These are phyloP conservation scores for Tylopilus plumbeoviolaceoides DNA, from an alignment of 768 basidiomycete genomes.

Conservation along the genomic window DNA sequence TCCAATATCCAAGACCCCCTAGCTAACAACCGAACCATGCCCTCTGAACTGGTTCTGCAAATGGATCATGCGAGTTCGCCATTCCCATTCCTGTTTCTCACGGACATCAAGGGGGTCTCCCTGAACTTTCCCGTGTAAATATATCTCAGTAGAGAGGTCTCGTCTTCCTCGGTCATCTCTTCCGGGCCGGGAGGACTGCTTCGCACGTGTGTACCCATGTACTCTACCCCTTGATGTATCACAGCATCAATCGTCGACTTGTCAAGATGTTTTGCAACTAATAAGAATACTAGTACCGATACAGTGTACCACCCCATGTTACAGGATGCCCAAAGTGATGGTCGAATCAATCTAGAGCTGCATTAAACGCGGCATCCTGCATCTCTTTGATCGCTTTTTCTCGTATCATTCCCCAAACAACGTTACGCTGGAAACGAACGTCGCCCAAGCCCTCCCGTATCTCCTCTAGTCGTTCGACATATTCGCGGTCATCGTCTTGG, in stretches of 20 bases:
- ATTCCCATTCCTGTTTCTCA: neutral
- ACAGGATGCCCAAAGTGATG: neutral
- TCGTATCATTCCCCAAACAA: conserved; percentile 74
- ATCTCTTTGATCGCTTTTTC: conserved; percentile 72
- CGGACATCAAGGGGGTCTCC: neutral
- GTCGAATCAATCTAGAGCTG: conserved; percentile 23
- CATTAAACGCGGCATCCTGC: conserved; percentile 55
- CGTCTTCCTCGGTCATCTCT: neutral
- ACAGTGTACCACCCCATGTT: conserved; percentile 3
- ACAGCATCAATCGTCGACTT: neutral
- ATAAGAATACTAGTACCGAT: neutral
- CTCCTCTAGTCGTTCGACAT: conserved; percentile 79
- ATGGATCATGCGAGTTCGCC: too few relatives aligned
- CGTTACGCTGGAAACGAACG: conserved; percentile 63
- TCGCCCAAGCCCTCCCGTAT: conserved; percentile 79
- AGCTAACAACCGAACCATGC: too few relatives aligned
- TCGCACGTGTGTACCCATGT: neutral
- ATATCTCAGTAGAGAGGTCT: too few relatives aligned
- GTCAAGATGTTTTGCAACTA: neutral
- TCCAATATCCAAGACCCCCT: too few relatives aligned
- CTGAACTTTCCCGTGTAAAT: neutral
- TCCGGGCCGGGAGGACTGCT: neutral
- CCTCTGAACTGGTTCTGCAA: neutral
- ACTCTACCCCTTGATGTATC: neutral
- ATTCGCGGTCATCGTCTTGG: conserved; percentile 84